Percentiles rank a stretch among this genome's conserved stretches.
Evolutionary conservation across 495 filamentous ascomycete genomes (phyloP).

Genomic region (Tricharina praecox): DNA sequence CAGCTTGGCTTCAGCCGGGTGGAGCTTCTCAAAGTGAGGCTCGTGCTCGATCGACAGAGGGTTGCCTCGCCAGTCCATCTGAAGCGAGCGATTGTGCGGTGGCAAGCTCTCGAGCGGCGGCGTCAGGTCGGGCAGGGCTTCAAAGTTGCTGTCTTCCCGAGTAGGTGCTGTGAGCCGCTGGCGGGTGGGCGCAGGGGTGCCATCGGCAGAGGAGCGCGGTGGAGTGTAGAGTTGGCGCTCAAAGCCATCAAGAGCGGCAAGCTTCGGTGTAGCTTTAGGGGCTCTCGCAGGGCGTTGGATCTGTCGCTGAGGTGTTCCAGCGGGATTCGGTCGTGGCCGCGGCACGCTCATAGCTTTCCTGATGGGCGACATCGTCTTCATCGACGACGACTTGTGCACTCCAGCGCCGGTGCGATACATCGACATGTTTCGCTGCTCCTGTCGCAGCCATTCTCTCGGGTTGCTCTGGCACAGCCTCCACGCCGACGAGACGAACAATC

Average conservation of each 20-base stretch:
- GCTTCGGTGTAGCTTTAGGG: slow-evolving; percentile 8
- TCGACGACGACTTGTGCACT: neutral
- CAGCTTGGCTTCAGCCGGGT: slow-evolving; percentile 60
- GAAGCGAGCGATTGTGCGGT: slow-evolving; percentile 49
- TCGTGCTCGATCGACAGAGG: slow-evolving; percentile 65
- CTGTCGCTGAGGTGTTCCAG: neutral
- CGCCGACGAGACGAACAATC: slow-evolving; percentile 24
- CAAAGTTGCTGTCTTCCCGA: slow-evolving; percentile 75
- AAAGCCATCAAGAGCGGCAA: neutral
- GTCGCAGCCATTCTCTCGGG: slow-evolving; percentile 22
- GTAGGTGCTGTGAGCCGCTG: slow-evolving; percentile 29
- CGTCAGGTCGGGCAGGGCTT: slow-evolving; percentile 58
- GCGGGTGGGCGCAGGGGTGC: slow-evolving; percentile 7
- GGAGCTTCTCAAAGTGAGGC: slow-evolving; percentile 57
- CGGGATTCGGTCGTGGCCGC: neutral
- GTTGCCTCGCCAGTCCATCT: slow-evolving; percentile 76
- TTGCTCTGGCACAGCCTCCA: slow-evolving; percentile 23
- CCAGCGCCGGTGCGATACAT: neutral
- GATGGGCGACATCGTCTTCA: neutral
- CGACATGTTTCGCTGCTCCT: slow-evolving; percentile 10
- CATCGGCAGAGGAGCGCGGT: neutral
- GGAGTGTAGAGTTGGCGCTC: neutral
- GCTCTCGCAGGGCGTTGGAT: slow-evolving; percentile 1
- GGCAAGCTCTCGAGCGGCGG: slow-evolving; percentile 52
- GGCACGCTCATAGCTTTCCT: slow-evolving; percentile 1